A percentile compares a stretch with the other conserved stretches of the same genome.
phyloP scores from a whole-genome alignment of 2,329 filamentous ascomycete species.

The Alternaria arbusti region DNA sequence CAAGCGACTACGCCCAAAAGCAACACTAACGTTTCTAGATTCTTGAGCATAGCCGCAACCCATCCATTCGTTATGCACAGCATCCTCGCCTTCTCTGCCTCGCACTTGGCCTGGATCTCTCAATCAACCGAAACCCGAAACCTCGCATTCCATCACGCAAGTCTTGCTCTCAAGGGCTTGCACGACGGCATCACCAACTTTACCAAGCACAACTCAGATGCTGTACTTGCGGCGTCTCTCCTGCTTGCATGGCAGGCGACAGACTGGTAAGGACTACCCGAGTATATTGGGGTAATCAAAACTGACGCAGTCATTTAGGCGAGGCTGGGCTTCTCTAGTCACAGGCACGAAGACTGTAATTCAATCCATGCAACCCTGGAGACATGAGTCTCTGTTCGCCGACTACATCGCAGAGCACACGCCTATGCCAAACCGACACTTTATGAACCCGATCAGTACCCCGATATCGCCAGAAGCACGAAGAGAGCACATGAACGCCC shows the following conservation, averaged over 20 bases:
- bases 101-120: constrained; percentile 88
- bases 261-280: constrained; percentile 76
- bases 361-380: constrained; percentile 89
- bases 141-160: constrained; percentile 87
- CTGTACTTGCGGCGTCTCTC: constrained; percentile 87
- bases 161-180: constrained; percentile 82
- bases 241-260: constrained; percentile 95
- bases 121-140: constrained; percentile 84
- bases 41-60: constrained; percentile 80
- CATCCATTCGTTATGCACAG: constrained; percentile 94
- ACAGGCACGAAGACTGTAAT: constrained; percentile 90
- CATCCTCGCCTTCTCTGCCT: constrained; percentile 90
- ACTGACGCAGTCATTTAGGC: constrained; percentile 60
- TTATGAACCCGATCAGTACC: constrained; percentile 70
- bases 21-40: constrained; percentile 59
- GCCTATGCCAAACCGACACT: constrained; percentile 44
- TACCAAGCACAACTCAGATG: constrained; percentile 85
- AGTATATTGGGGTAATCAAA: not conserved
- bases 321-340: constrained; percentile 90
- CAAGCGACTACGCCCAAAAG: constrained; percentile 14
- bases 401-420: constrained; percentile 81
- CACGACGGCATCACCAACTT: constrained; percentile 87
- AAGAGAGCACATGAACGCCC: constrained; percentile 62
- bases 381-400: constrained; percentile 84
- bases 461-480: constrained; percentile 62